phyloP scores from a whole-genome alignment of 495 filamentous ascomycete genomes.

The Penicillium riverlandense region DNA sequence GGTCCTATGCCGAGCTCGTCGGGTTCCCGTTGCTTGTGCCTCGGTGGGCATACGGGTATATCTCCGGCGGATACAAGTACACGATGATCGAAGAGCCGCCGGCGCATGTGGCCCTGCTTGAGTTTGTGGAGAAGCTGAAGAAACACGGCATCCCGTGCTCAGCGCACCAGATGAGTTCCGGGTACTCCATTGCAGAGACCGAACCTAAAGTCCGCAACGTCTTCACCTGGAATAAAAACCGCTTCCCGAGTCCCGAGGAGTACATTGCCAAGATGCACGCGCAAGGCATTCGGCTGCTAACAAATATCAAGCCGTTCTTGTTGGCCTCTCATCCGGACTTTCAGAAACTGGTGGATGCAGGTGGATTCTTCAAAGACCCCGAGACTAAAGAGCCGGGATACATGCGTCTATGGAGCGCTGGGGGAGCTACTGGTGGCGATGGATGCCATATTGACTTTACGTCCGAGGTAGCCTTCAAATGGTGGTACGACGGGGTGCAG shows the following conservation, averaged over 20 bases:
- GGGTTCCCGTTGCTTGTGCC: slow-evolving; percentile 59
- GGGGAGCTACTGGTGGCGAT: slow-evolving; percentile 58
- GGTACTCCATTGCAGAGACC: slow-evolving; percentile 59
- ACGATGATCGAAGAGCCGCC: slow-evolving; percentile 55
- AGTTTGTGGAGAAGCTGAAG: slow-evolving; percentile 53
- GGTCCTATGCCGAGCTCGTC: slow-evolving; percentile 56
- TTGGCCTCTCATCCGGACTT: slow-evolving; percentile 59
- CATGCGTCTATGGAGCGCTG: slow-evolving; percentile 60
- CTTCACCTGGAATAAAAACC: slow-evolving; percentile 61
- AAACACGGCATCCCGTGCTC: slow-evolving; percentile 62
- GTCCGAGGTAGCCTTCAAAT: slow-evolving; percentile 53
- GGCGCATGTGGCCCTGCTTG: slow-evolving; percentile 49
- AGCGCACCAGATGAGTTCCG: slow-evolving; percentile 64
- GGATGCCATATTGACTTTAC: slow-evolving; percentile 68
- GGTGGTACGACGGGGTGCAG: slow-evolving; percentile 61
- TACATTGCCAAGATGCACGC: slow-evolving; percentile 54
- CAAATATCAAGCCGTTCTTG: slow-evolving; percentile 68
- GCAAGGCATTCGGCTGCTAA: slow-evolving; percentile 55
- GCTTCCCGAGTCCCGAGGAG: slow-evolving; percentile 57
- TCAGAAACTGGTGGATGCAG: slow-evolving; percentile 40
- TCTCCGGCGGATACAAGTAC: slow-evolving; percentile 65
- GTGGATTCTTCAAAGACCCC: slow-evolving; percentile 56
- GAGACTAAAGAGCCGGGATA: slow-evolving; percentile 44
- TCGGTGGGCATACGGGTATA: slow-evolving; percentile 61
- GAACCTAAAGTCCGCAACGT: slow-evolving; percentile 63